phyloP scores from a whole-genome alignment of 768 basidiomycete species.

The Boletus patriciae region DNA sequence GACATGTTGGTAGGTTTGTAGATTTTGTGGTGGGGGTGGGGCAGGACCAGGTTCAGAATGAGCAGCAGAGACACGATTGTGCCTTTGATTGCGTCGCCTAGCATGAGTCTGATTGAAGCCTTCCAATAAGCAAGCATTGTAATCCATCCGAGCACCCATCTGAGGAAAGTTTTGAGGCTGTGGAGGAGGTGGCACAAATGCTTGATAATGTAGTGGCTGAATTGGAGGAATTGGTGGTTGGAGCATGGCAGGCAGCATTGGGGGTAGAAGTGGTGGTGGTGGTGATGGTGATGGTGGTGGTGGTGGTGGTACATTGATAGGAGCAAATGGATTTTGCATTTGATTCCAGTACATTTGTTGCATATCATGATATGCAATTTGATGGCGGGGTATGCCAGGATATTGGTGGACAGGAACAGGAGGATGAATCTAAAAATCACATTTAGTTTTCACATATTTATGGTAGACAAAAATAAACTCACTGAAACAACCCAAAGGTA shows the following conservation, averaged over 20 bases:
- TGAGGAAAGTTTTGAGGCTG: neutral
- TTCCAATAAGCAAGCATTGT: neutral
- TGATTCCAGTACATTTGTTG: neutral
- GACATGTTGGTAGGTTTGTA: neutral
- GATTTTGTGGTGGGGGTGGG: no score
- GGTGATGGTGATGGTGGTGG: neutral
- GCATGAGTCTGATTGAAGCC: neutral
- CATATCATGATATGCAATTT: slow-evolving; percentile 1
- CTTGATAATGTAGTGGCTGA: neutral
- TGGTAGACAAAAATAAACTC: neutral
- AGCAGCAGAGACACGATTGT: neutral
- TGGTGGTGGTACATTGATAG: neutral
- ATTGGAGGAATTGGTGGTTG: neutral
- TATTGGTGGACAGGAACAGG: slow-evolving; percentile 3
- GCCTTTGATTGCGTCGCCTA: neutral
- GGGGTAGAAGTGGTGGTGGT: neutral
- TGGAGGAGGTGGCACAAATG: neutral
- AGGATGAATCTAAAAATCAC: neutral
- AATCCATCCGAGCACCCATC: neutral
- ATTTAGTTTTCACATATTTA: neutral
- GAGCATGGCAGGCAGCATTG: neutral
- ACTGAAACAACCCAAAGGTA: no score
- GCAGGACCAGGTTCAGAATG: no score
- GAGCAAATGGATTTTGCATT: neutral
- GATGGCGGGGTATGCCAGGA: neutral